Evolutionary conservation across 768 basidiomycete species (phyloP).

Genomic region (Daedaleopsis sinensis): DNA sequence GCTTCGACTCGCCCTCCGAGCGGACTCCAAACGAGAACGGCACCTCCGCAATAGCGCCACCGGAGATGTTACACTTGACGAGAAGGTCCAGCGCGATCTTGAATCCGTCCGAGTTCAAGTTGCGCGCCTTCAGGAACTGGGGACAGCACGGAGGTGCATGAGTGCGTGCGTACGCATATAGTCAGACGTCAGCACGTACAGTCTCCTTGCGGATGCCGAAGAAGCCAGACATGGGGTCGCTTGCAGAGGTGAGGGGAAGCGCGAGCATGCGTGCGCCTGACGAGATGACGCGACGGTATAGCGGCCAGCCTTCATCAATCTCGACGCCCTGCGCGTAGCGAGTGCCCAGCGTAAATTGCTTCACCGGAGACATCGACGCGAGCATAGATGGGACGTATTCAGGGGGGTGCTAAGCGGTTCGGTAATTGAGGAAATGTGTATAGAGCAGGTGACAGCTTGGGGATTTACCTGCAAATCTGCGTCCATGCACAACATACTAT

Average conservation of each 20-base stretch:
- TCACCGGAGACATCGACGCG: slow-evolving; percentile 24
- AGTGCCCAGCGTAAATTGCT: slow-evolving; percentile 32
- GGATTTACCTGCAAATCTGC: slow-evolving; percentile 32
- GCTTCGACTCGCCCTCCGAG: slow-evolving; percentile 33
- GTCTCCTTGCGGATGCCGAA: slow-evolving; percentile 33
- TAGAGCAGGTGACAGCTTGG: background rate
- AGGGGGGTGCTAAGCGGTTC: slow-evolving; percentile 28
- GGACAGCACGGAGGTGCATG: background rate
- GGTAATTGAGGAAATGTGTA: background rate
- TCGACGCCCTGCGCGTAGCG: slow-evolving; percentile 31
- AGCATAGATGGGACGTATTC: slow-evolving; percentile 34
- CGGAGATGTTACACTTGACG: slow-evolving; percentile 30
- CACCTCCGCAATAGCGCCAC: slow-evolving; percentile 31
- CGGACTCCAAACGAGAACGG: slow-evolving; percentile 35
- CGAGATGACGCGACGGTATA: slow-evolving; percentile 34
- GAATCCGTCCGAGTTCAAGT: slow-evolving; percentile 33
- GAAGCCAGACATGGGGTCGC: slow-evolving; percentile 36
- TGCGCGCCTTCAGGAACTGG: slow-evolving; percentile 32
- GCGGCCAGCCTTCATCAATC: slow-evolving; percentile 34
- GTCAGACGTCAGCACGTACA: slow-evolving; percentile 11
- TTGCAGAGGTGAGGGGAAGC: slow-evolving; percentile 31
- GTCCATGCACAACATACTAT: slow-evolving; percentile 36
- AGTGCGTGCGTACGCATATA: background rate
- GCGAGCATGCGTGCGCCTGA: slow-evolving; percentile 32
- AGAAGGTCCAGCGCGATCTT: slow-evolving; percentile 36